phyloP scores from a whole-genome alignment of 2,329 filamentous ascomycete species.

The Colletotrichum liriopes region DNA sequence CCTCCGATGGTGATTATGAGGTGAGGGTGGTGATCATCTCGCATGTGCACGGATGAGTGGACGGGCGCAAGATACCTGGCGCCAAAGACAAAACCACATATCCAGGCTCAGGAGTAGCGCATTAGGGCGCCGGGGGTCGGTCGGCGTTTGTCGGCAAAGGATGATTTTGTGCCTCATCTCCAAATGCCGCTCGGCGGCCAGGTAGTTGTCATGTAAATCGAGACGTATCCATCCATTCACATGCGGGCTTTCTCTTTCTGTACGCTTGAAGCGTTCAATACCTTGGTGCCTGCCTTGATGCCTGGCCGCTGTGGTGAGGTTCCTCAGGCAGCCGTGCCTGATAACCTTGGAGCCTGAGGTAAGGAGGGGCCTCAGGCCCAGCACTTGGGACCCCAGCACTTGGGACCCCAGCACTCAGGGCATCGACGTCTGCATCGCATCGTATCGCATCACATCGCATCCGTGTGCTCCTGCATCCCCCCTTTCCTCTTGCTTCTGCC shows the following conservation, averaged over 20 bases:
- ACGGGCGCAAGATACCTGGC: not conserved
- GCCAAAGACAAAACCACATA: not conserved
- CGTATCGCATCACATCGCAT: not conserved
- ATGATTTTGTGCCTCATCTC: not conserved
- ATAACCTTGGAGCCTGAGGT: not conserved
- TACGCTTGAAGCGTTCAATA: not conserved
- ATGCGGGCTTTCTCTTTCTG: not conserved
- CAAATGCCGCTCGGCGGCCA: not conserved
- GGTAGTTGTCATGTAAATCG: not conserved
- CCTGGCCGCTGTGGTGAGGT: not conserved
- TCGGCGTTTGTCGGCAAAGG: slow-evolving; percentile 21
- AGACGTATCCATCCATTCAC: no score
- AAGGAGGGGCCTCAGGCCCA: not conserved
- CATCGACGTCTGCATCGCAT: slow-evolving; percentile 5
- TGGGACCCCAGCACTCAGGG: not conserved
- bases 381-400: not conserved
- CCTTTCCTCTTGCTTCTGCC: not conserved
- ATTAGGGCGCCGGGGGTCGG: not conserved
- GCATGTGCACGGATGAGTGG: not conserved
- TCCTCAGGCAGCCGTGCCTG: slow-evolving; percentile 3
- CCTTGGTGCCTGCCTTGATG: not conserved
- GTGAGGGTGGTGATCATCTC: not conserved
- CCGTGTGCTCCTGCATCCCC: not conserved
- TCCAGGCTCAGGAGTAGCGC: not conserved
- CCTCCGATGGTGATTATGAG: slow-evolving; percentile 4